phyloP scores from a whole-genome alignment of 768 basidiomycete genomes.

The Suillus placidus region DNA sequence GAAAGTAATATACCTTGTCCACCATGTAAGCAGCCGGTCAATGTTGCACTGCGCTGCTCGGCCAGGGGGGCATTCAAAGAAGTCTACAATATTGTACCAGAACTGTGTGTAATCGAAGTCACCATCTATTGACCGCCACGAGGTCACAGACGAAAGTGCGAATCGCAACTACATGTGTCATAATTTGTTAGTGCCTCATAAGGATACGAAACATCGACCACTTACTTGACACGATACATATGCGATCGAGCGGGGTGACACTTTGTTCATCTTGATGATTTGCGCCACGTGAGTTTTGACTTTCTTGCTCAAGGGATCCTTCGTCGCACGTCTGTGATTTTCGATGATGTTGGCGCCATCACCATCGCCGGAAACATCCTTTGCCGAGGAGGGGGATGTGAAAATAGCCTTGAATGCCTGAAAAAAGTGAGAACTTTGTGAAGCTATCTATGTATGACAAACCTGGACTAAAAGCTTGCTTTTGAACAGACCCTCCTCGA shows the following conservation, averaged over 20 bases:
- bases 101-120: no score
- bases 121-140: not conserved
- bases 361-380: not conserved
- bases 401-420: constrained; percentile 19
- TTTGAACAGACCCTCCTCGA: not conserved
- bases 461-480: not conserved
- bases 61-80: no score
- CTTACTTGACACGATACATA: not conserved
- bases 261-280: no score
- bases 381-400: constrained; percentile 18
- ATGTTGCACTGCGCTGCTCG: no score
- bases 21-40: no score
- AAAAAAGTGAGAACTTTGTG: not conserved
- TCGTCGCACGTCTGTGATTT: not conserved
- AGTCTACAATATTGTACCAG: no score
- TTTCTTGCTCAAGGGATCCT: not conserved
- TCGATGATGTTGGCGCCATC: not conserved
- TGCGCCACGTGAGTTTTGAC: not conserved
- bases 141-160: not conserved
- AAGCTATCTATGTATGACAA: not conserved
- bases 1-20: no score
- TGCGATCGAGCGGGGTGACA: no score
- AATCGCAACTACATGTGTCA: not conserved
- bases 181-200: not conserved
- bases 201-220: no score